phyloP scores from a whole-genome alignment of 1,284 basidiomycete species.

The Fomitopsis pinicola region DNA sequence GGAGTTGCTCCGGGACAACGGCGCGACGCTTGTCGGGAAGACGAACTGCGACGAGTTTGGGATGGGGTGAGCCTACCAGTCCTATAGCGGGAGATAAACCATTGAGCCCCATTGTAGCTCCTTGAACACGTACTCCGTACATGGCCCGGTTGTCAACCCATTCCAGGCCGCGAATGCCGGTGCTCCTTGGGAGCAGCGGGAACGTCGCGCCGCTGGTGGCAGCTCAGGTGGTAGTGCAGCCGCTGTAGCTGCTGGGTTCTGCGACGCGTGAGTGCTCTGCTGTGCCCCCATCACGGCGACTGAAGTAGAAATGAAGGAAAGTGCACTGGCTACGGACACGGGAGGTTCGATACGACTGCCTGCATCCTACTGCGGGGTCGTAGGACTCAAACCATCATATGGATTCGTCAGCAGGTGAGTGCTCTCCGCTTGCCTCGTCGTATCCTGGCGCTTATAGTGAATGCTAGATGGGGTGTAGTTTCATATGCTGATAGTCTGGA shows the following conservation, averaged over 20 bases:
- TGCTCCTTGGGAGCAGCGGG: constrained; percentile 26
- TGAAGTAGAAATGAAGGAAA: constrained; percentile 29
- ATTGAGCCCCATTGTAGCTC: constrained; percentile 44
- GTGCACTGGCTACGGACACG: constrained; percentile 91
- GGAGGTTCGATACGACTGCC: constrained; percentile 93
- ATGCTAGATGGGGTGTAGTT: constrained; percentile 79
- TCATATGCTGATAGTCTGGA: constrained; percentile 95
- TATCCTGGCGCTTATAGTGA: not conserved
- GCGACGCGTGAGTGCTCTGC: constrained; percentile 60
- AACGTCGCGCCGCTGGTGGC: constrained; percentile 71
- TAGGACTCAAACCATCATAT: constrained; percentile 94
- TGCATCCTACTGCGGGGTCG: constrained; percentile 90
- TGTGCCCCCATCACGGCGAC: not conserved
- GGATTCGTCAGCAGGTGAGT: constrained; percentile 80
- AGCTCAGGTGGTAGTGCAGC: constrained; percentile 85
- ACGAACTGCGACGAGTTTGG: constrained; percentile 98
- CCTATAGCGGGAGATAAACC: constrained; percentile 12
- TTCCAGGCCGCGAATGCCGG: constrained; percentile 29
- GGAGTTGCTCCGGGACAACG: constrained; percentile 52
- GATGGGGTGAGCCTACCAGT: constrained; percentile 74
- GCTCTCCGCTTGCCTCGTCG: not conserved
- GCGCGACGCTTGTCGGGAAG: constrained; percentile 80
- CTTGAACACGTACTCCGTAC: constrained; percentile 62
- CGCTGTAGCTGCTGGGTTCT: constrained; percentile 75
- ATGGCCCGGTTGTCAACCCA: constrained; percentile 82